A percentile compares a stretch with the other conserved stretches of the same genome.
Conservation (phyloP, 495 filamentous ascomycete genomes). For the Penicillium bialowiezense region DNA sequence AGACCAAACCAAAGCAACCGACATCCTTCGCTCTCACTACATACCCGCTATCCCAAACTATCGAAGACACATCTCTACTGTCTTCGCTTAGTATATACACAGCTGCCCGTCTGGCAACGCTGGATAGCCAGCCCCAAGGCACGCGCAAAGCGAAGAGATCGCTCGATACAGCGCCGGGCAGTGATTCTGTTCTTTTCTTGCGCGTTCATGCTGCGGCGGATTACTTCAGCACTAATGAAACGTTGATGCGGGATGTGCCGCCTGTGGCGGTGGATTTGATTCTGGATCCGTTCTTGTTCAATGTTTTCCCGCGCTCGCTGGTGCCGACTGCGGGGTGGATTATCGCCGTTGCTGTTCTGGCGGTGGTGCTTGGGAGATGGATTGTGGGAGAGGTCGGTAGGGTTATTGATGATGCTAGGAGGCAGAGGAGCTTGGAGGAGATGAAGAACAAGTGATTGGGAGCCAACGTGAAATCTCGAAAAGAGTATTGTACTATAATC, state of each 20-base stretch:
- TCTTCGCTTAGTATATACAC: constrained; percentile 64
- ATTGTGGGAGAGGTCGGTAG: constrained; percentile 27
- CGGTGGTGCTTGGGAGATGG: constrained; percentile 45
- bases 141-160: background rate
- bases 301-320: constrained; percentile 68
- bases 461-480: too few relatives aligned
- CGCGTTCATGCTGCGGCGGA: constrained; percentile 74
- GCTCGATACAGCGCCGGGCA: constrained; percentile 19
- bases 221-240: constrained; percentile 71
- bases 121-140: constrained; percentile 11
- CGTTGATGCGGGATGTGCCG: constrained; percentile 73
- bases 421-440: constrained; percentile 3
- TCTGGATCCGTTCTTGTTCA: constrained; percentile 79
- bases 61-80: constrained; percentile 59
- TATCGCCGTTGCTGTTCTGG: constrained; percentile 49
- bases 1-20: constrained; percentile 67
- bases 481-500: too few relatives aligned
- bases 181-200: constrained; percentile 71
- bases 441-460: constrained; percentile 23
- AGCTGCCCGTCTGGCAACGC: constrained; percentile 40
- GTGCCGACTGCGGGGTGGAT: constrained; percentile 64
- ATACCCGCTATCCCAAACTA: constrained; percentile 55
- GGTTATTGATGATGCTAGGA: constrained; percentile 22
- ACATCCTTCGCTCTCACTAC: constrained; percentile 71
- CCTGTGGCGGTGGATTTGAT: constrained; percentile 79